A percentile compares a stretch with the other conserved stretches of the same genome.
These are phyloP conservation scores for Marasmius fiardii DNA, from an alignment of 1,284 basidiomycete species.

Conservation along the genomic window DNA sequence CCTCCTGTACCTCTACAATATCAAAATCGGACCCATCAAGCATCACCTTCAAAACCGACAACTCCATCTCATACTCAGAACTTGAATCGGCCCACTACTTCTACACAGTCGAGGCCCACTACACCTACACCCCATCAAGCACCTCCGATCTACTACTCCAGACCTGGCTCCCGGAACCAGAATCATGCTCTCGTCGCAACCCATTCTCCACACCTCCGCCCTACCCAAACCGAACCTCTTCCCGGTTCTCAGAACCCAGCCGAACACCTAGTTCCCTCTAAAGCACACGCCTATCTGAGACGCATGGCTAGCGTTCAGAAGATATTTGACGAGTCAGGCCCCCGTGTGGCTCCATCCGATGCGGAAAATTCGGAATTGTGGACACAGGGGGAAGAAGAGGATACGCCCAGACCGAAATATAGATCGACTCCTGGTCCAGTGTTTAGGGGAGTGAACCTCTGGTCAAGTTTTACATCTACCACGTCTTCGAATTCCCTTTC, in stretches of 20 bases:
- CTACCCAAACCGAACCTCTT: background rate
- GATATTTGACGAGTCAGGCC: background rate
- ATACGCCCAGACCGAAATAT: background rate
- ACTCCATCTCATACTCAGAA: background rate
- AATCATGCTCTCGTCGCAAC: background rate
- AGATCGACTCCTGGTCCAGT: background rate
- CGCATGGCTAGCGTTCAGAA: conserved; percentile 61
- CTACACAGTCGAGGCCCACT: background rate
- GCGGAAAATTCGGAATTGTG: background rate
- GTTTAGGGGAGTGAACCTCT: background rate
- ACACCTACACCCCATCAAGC: background rate
- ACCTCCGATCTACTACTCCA: background rate
- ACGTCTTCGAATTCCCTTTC: background rate
- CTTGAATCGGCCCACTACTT: background rate
- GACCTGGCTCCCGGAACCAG: background rate
- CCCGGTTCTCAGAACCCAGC: background rate
- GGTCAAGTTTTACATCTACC: background rate
- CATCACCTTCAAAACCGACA: background rate
- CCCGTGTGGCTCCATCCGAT: background rate
- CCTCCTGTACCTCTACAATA: background rate
- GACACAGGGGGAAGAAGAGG: background rate
- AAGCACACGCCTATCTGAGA: conserved; percentile 60
- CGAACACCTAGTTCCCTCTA: conserved; percentile 39
- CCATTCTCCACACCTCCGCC: background rate
- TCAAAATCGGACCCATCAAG: background rate